Percentiles rank a stretch among this genome's conserved stretches.
These are phyloP conservation scores for Agrostemma githago DNA, from an alignment of 148 eudicot genomes.

Conservation along the genomic window DNA sequence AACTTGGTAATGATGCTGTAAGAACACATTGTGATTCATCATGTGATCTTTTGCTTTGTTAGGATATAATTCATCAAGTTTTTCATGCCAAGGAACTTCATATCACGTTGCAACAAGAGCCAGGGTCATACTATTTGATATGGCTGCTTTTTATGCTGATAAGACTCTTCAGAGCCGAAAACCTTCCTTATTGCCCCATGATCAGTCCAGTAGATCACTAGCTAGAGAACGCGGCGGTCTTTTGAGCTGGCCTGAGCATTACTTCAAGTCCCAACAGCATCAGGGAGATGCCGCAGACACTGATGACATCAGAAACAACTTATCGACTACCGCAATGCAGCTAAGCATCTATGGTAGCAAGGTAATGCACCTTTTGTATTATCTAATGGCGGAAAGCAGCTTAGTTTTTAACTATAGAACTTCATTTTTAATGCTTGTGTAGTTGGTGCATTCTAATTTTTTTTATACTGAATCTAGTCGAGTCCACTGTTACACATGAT, in stretches of 20 bases:
- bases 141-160: constrained; percentile 47
- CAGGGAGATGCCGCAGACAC: constrained; percentile 18
- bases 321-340: constrained; percentile 75
- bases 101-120: constrained; percentile 74
- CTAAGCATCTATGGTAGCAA: constrained; percentile 76
- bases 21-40: background rate
- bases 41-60: constrained; percentile 9
- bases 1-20: background rate
- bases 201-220: constrained; percentile 44
- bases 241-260: constrained; percentile 82
- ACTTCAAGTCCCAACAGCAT: constrained; percentile 29
- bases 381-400: background rate
- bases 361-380: constrained; percentile 32
- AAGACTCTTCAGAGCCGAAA: constrained; percentile 50
- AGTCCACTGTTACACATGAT: background rate
- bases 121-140: constrained; percentile 64
- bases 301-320: constrained; percentile 31
- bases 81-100: constrained; percentile 42
- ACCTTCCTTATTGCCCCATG: constrained; percentile 50
- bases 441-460: background rate
- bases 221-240: constrained; percentile 54
- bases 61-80: constrained; percentile 45
- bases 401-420: background rate
- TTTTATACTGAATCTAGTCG: background rate
- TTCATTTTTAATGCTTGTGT: background rate